A percentile compares a stretch with the other conserved stretches of the same genome.
Evolutionary conservation across 139 green algal species (phyloP).

Genomic region (Diplosphaera chodatii): DNA sequence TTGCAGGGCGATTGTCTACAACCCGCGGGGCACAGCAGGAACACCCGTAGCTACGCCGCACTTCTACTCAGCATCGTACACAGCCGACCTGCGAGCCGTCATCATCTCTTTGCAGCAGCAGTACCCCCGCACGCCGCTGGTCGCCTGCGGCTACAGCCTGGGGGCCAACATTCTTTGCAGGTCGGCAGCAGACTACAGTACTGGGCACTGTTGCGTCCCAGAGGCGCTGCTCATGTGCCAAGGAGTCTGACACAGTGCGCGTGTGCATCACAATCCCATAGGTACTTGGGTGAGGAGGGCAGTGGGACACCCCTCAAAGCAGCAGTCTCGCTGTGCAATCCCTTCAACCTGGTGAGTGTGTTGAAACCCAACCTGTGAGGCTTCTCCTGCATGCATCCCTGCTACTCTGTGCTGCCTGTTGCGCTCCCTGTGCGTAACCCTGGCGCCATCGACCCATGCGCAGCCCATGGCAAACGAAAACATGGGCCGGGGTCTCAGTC

Average conservation of each 20-base stretch:
- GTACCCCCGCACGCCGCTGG: slow-evolving; percentile 49
- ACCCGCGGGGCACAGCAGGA: slow-evolving; percentile 78
- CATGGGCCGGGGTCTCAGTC: slow-evolving; percentile 76
- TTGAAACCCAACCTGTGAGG: too few relatives aligned
- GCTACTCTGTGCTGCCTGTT: too few relatives aligned
- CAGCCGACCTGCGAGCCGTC: slow-evolving; percentile 69
- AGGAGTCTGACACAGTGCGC: too few relatives aligned
- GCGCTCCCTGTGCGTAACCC: too few relatives aligned
- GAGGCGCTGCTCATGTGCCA: too few relatives aligned
- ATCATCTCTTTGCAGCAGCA: slow-evolving; percentile 38
- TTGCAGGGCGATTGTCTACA: slow-evolving; percentile 80
- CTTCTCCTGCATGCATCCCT: too few relatives aligned
- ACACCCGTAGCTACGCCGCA: slow-evolving; percentile 81
- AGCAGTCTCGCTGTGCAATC: slow-evolving; percentile 63
- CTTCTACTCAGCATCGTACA: slow-evolving; percentile 95
- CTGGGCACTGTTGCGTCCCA: too few relatives aligned
- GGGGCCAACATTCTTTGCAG: slow-evolving; percentile 42
- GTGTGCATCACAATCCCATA: too few relatives aligned
- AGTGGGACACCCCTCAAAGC: slow-evolving; percentile 52
- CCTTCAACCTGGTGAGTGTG: neutral
- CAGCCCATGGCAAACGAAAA: slow-evolving; percentile 52
- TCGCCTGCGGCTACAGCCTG: slow-evolving; percentile 86
- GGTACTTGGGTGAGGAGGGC: slow-evolving; percentile 70
- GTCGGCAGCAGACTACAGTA: too few relatives aligned
- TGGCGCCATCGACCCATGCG: too few relatives aligned